Conservation (phyloP, 768 basidiomycete genomes). For the Lentinula sp. region DNA sequence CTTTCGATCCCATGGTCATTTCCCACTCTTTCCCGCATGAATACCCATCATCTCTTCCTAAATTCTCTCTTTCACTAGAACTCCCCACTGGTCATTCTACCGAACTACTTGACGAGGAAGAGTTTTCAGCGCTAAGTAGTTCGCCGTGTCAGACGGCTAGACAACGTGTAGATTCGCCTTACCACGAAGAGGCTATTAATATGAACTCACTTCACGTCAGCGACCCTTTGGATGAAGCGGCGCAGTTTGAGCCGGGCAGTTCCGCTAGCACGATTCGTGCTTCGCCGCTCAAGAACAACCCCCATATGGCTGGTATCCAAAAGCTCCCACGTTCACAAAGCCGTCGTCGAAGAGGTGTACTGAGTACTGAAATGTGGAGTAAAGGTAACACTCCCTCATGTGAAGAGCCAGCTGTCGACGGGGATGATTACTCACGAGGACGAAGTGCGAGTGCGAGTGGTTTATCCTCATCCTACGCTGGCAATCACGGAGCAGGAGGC, state of each 20-base stretch:
- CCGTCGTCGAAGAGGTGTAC: neutral
- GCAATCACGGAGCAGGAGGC: conserved; percentile 13
- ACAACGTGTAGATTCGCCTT: neutral
- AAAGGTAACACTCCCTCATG: neutral
- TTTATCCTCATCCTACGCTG: conserved; percentile 12
- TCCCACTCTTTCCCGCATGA: neutral
- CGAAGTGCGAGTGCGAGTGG: conserved; percentile 10
- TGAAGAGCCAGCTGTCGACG: neutral
- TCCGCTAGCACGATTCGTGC: conserved; percentile 24
- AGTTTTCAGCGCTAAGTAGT: neutral
- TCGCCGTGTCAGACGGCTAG: neutral
- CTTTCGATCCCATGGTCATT: neutral
- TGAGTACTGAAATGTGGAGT: conserved; percentile 3
- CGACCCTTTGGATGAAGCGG: neutral
- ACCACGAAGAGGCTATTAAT: conserved; percentile 1
- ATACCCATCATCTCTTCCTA: neutral
- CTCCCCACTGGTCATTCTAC: neutral
- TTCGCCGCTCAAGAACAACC: neutral
- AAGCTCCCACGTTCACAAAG: neutral
- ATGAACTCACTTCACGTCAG: neutral
- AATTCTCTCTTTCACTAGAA: neutral
- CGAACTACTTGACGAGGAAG: neutral
- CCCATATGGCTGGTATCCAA: neutral
- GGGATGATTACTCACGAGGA: conserved; percentile 9
- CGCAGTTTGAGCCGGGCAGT: conserved; percentile 25